A percentile compares a stretch with the other conserved stretches of the same genome.
Conservation (phyloP, 176 grass and related monocot genomes). For the Rhipidocladum racemiflorum region DNA sequence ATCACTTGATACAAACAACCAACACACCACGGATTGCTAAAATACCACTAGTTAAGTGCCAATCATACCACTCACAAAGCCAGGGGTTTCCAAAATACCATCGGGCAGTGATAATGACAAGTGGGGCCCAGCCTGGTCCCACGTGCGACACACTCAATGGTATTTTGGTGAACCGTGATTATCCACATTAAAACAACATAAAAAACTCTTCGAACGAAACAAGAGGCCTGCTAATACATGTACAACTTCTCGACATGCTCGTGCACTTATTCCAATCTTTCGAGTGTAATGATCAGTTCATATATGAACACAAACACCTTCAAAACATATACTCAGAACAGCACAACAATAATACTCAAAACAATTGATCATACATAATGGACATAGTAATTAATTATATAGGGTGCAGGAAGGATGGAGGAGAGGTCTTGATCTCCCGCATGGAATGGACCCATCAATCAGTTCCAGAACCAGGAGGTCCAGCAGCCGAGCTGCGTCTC, state of each 20-base stretch:
- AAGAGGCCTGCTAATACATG: not conserved
- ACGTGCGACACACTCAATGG: too few relatives aligned
- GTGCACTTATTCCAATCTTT: slow-evolving; percentile 36
- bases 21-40: too few relatives aligned
- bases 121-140: too few relatives aligned
- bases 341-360: not conserved
- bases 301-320: slow-evolving; percentile 26
- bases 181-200: slow-evolving; percentile 1
- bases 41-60: too few relatives aligned
- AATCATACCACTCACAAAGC: too few relatives aligned
- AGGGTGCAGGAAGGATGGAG: not conserved
- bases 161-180: too few relatives aligned
- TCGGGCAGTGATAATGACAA: too few relatives aligned
- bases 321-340: slow-evolving; percentile 24
- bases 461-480: slow-evolving; percentile 42
- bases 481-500: slow-evolving; percentile 30
- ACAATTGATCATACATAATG: slow-evolving; percentile 27
- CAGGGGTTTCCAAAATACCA: too few relatives aligned
- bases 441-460: slow-evolving; percentile 23
- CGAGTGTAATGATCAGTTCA: not conserved
- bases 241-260: not conserved
- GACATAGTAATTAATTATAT: slow-evolving; percentile 7
- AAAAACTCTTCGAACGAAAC: not conserved
- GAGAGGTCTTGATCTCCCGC: not conserved
- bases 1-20: too few relatives aligned